Conservation (phyloP, 1,284 basidiomycete species). For the Pseudozyma flocculosa region DNA sequence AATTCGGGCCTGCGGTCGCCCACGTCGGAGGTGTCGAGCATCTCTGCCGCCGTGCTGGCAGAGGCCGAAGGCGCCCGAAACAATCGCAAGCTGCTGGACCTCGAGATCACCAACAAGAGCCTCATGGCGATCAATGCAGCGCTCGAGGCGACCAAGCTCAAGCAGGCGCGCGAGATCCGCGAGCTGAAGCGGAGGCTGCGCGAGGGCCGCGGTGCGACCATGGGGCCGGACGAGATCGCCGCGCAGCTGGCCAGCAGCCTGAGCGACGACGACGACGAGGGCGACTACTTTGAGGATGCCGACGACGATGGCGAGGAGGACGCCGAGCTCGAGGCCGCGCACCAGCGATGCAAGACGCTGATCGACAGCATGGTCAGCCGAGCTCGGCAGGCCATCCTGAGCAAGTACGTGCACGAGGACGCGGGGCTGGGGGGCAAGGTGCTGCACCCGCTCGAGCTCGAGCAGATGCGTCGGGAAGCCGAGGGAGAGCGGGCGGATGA, state of each 20-base stretch:
- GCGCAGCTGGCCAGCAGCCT: neutral
- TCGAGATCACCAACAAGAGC: conserved; percentile 61
- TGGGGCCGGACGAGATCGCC: conserved; percentile 3
- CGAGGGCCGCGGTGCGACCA: conserved; percentile 15
- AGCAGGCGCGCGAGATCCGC: conserved; percentile 59
- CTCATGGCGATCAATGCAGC: conserved; percentile 60
- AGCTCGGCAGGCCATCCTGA: conserved; percentile 37
- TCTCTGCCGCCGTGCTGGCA: conserved; percentile 16
- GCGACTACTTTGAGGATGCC: conserved; percentile 26
- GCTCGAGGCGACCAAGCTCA: conserved; percentile 58
- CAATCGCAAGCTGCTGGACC: conserved; percentile 58
- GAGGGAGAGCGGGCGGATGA: conserved; percentile 3
- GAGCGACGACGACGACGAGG: conserved; percentile 19
- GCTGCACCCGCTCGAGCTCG: conserved; percentile 45
- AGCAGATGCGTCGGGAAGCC: conserved; percentile 24
- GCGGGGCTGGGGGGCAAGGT: conserved; percentile 25
- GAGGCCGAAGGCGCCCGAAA: conserved; percentile 45
- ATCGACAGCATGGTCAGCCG: conserved; percentile 40
- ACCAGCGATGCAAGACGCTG: conserved; percentile 36
- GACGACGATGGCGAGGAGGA: conserved; percentile 29
- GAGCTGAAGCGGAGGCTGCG: conserved; percentile 44
- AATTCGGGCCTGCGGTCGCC: conserved; percentile 12
- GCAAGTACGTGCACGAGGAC: conserved; percentile 17
- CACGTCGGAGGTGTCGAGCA: conserved; percentile 15
- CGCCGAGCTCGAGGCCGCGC: conserved; percentile 37